These are phyloP conservation scores for Saccharomycopsis sp. DNA, from an alignment of 805 yeast genomes.

Conservation along the genomic window DNA sequence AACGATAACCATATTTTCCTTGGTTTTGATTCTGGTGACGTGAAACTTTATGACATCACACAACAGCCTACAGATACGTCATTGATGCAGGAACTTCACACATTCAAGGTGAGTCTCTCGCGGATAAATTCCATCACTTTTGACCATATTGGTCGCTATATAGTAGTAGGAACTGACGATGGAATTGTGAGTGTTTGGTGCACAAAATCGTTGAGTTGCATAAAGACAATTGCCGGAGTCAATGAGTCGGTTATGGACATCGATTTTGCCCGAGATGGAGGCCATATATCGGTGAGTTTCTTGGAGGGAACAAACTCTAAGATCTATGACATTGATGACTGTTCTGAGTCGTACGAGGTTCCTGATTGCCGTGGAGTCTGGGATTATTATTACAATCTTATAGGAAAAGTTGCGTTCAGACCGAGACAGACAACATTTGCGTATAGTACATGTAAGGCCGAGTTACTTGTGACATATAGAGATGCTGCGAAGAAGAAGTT, in stretches of 20 bases:
- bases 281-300: constrained; percentile 13
- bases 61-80: neutral
- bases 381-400: constrained; percentile 3
- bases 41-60: constrained; percentile 2
- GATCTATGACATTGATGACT: constrained; percentile 6
- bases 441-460: constrained; percentile 9
- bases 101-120: constrained; percentile 10
- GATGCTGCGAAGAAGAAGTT: neutral
- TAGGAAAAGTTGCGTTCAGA: constrained; percentile 12
- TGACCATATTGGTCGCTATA: constrained; percentile 11
- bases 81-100: neutral
- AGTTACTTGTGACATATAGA: constrained; percentile 3
- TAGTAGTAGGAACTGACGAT: constrained; percentile 12
- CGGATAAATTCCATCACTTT: constrained; percentile 7
- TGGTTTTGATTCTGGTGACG: constrained; percentile 11
- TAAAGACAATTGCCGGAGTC: constrained; percentile 11
- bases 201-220: constrained; percentile 8
- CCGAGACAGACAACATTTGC: constrained; percentile 10
- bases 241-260: constrained; percentile 16
- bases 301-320: constrained; percentile 8
- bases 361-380: neutral
- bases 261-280: constrained; percentile 13
- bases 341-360: constrained; percentile 7
- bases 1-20: constrained; percentile 3
- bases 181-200: constrained; percentile 17